Conservation (phyloP, 495 filamentous ascomycete genomes). For the Penicillium coprophilum region DNA sequence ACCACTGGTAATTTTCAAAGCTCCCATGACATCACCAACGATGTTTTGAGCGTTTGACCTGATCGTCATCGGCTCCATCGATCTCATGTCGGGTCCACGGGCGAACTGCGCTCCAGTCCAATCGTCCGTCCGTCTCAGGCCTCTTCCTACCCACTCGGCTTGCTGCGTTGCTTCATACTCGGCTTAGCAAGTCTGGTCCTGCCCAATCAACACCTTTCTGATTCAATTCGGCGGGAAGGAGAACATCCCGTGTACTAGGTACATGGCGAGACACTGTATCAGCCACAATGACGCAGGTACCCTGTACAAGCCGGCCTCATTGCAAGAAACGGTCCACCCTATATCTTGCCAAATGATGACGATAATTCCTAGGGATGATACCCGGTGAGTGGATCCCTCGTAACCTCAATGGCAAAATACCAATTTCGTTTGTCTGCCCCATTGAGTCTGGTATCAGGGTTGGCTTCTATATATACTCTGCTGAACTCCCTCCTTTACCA, state of each 20-base stretch:
- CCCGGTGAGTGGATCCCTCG: slow-evolving; percentile 33
- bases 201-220: slow-evolving; percentile 19
- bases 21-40: slow-evolving; percentile 37
- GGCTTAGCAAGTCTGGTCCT: slow-evolving; percentile 5
- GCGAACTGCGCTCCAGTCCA: slow-evolving; percentile 28
- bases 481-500: slow-evolving; percentile 11
- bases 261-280: slow-evolving; percentile 14
- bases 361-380: slow-evolving; percentile 46
- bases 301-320: slow-evolving; percentile 15
- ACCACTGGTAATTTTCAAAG: slow-evolving; percentile 25
- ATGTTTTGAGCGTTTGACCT: slow-evolving; percentile 34
- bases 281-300: slow-evolving; percentile 27
- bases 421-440: slow-evolving; percentile 14
- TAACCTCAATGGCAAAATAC: slow-evolving; percentile 16
- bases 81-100: slow-evolving; percentile 38
- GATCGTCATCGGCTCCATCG: slow-evolving; percentile 46
- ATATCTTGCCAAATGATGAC: slow-evolving; percentile 36
- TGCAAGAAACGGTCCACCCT: slow-evolving; percentile 16
- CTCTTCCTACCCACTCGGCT: slow-evolving; percentile 31
- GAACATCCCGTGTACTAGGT: slow-evolving; percentile 19
- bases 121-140: slow-evolving; percentile 23
- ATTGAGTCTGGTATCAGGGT: slow-evolving; percentile 20
- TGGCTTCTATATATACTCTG: slow-evolving; percentile 19
- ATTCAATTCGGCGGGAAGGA: background rate
- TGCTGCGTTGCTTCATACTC: slow-evolving; percentile 24